These are phyloP conservation scores for Scleroderma citrinum DNA, from an alignment of 768 basidiomycete species.

Conservation along the genomic window DNA sequence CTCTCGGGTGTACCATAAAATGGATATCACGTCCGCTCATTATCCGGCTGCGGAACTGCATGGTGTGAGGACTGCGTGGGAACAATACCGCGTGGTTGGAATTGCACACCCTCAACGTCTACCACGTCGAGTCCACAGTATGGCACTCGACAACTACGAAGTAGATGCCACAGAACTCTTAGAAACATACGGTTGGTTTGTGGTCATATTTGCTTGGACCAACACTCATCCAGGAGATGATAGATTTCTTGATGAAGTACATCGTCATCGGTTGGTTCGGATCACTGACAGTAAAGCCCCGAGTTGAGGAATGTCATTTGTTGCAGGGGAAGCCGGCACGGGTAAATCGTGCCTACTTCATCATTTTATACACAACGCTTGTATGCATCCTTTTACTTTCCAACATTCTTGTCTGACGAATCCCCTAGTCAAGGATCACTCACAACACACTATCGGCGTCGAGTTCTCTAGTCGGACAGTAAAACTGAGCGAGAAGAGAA, in stretches of 20 bases:
- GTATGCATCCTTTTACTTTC: slow-evolving; percentile 45
- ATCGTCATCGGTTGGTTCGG: slow-evolving; percentile 78
- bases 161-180: slow-evolving; percentile 86
- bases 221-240: slow-evolving; percentile 10
- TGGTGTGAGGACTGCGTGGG: no score
- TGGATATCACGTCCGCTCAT: no score
- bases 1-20: no score
- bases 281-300: slow-evolving; percentile 2
- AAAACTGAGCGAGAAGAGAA: slow-evolving; percentile 87
- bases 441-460: slow-evolving; percentile 97
- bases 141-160: slow-evolving; percentile 63
- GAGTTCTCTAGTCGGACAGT: slow-evolving; percentile 96
- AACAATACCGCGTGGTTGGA: no score
- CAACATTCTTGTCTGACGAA: slow-evolving; percentile 6
- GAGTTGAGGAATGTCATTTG: slow-evolving; percentile 2
- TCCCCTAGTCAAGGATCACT: slow-evolving; percentile 84
- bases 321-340: slow-evolving; percentile 87
- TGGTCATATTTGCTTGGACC: not conserved
- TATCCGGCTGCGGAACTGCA: no score
- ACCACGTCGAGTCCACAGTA: slow-evolving; percentile 25
- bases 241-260: slow-evolving; percentile 99
- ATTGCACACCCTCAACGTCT: not conserved
- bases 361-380: slow-evolving; percentile 93
- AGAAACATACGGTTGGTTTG: slow-evolving; percentile 80
- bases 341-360: slow-evolving; percentile 97